These are phyloP conservation scores for Pleurotus eryngii DNA, from an alignment of 768 basidiomycete genomes.

Conservation along the genomic window DNA sequence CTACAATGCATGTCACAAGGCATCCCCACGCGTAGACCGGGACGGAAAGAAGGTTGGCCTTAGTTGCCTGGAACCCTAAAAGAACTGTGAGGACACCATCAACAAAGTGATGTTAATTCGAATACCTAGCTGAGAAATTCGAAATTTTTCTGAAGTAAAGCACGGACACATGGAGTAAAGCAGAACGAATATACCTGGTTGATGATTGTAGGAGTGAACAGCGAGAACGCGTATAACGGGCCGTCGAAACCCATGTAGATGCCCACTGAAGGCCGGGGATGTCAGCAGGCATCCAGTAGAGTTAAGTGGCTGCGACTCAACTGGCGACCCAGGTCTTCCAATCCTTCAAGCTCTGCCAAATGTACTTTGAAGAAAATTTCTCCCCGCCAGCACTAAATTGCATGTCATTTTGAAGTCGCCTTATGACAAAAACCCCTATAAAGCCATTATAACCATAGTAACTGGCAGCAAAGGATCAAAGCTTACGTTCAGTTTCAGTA, in stretches of 20 bases:
- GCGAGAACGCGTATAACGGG: constrained; percentile 48
- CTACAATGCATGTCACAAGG: constrained; percentile 58
- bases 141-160: not conserved
- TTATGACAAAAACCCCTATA: constrained; percentile 58
- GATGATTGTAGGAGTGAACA: constrained; percentile 56
- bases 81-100: not conserved
- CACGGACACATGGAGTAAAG: not conserved
- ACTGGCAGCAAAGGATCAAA: not conserved
- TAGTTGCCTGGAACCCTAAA: constrained; percentile 57
- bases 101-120: not conserved
- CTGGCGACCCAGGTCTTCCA: constrained; percentile 75
- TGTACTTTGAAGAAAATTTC: constrained; percentile 48
- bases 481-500: constrained; percentile 55
- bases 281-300: too few relatives aligned
- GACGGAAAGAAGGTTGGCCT: constrained; percentile 72
- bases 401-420: constrained; percentile 61
- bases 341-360: constrained; percentile 60
- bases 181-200: constrained; percentile 38
- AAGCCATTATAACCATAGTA: not conserved
- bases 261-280: constrained; percentile 42
- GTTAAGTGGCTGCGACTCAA: constrained; percentile 26
- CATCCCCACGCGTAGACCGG: constrained; percentile 77
- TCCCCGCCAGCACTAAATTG: constrained; percentile 64
- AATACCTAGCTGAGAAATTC: constrained; percentile 30
- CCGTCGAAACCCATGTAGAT: constrained; percentile 72